Evolutionary conservation across 306 rosid genomes (phyloP), one percentile per base, ranked within the genome.

Genomic region (Citrullus mucosospermus): DNA sequence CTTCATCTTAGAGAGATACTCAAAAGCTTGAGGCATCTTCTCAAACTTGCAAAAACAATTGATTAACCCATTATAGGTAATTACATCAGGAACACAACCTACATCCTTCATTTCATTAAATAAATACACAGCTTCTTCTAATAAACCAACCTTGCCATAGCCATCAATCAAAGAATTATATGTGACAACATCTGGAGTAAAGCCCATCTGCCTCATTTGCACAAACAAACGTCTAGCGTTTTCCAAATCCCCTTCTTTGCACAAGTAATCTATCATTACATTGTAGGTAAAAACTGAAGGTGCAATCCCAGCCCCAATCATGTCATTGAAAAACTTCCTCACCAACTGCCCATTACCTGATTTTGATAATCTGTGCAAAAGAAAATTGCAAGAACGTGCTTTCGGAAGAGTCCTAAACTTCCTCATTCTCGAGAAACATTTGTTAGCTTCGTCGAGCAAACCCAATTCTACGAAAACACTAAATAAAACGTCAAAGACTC

Each of bases 151-250:
- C 89, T 94, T 94, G 50, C 98, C 98, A 82, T 88, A 85, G 77
- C 98, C 98, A 85, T 92, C 91, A 81, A 95, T 88, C 81, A 92
- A 96, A 87, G 93, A 85, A 90, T 95, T 95, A 69, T 95, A 95
- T 0, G 98, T 92, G 61, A 95, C 91, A 38, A 78, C 75, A 80
- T 95, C 96, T 6, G 98, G 94, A 50, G 18, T 58, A 50, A 94
- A 82, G 70, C 95, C 93, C 36, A 32, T 80, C 30, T 28, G 82
- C 81, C 88, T 87, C 97, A 95, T 92, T 82, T 82, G 88, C 75
- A 87, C 84, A 81, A 95, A 91, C 72, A 91, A 85, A 65, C 82
- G 78, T 84, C 89, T 81, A 55, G 97, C 96, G 70, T 77, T 75
- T 66, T 78, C 89, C 76, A 95, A 58, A 83, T 88, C 96, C 63